phyloP scores from a whole-genome alignment of 2,329 filamentous ascomycete species.

The Cladosporium sp. region DNA sequence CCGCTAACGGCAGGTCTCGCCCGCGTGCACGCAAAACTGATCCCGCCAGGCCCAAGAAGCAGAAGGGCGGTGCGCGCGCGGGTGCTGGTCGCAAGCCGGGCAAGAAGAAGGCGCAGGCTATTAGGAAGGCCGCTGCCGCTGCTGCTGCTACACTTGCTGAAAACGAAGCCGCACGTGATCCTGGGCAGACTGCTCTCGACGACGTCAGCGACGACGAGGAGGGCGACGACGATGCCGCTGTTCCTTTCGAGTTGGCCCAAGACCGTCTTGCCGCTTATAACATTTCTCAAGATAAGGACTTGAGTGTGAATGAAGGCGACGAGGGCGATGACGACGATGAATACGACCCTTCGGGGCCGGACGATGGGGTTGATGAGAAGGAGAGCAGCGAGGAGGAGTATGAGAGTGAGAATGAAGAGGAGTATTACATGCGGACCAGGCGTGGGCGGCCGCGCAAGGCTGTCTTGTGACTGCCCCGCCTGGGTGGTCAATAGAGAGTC shows the following conservation, averaged over 20 bases:
- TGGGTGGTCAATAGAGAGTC: background rate
- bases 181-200: background rate
- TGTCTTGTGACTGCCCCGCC: background rate
- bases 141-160: background rate
- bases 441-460: background rate
- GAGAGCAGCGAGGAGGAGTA: constrained; percentile 8
- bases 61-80: constrained; percentile 13
- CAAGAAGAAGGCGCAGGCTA: constrained; percentile 6
- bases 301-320: constrained; percentile 14
- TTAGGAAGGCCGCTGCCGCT: too few species aligned
- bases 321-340: constrained; percentile 16
- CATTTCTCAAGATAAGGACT: constrained; percentile 12
- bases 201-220: background rate
- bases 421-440: background rate
- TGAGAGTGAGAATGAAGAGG: background rate
- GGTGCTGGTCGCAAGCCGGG: constrained; percentile 15
- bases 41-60: constrained; percentile 5
- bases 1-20: constrained; percentile 2
- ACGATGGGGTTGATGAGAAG: background rate
- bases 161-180: background rate
- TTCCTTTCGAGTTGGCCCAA: background rate
- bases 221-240: too few species aligned
- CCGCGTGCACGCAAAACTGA: constrained; percentile 18
- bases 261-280: constrained; percentile 15
- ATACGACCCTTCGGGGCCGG: background rate